Evolutionary conservation across 768 basidiomycete genomes (phyloP).

Genomic region (Phylloporus sp.): DNA sequence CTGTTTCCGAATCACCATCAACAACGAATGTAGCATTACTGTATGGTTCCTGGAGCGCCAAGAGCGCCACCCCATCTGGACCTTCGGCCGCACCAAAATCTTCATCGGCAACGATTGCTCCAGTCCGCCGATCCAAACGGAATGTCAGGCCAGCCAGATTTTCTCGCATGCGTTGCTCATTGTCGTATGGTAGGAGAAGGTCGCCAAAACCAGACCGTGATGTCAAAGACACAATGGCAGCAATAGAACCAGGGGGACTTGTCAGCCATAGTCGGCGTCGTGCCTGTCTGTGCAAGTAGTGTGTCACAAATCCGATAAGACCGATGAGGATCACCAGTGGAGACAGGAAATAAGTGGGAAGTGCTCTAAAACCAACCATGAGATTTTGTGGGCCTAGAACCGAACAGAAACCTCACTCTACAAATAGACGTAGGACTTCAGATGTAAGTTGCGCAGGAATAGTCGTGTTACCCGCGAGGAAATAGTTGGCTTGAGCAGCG

Average conservation of each 20-base stretch:
- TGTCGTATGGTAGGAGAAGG: slow-evolving; percentile 57
- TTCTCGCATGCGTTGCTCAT: slow-evolving; percentile 39
- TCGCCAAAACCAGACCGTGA: slow-evolving; percentile 61
- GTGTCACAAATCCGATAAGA: slow-evolving; percentile 43
- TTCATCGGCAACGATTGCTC: slow-evolving; percentile 60
- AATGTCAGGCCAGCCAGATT: slow-evolving; percentile 53
- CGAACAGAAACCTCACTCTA: slow-evolving; percentile 46
- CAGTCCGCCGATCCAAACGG: slow-evolving; percentile 53
- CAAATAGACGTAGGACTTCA: slow-evolving; percentile 45
- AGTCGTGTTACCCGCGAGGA: slow-evolving; percentile 38
- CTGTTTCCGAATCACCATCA: slow-evolving; percentile 1
- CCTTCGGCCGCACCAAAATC: slow-evolving; percentile 11
- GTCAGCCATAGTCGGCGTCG: slow-evolving; percentile 50
- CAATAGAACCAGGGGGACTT: slow-evolving; percentile 58
- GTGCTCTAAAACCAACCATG: slow-evolving; percentile 34
- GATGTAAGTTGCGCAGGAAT: slow-evolving; percentile 40
- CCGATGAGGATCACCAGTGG: slow-evolving; percentile 47
- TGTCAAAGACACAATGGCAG: slow-evolving; percentile 51
- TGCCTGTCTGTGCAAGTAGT: slow-evolving; percentile 43
- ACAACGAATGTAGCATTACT: background rate
- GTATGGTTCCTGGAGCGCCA: slow-evolving; percentile 10
- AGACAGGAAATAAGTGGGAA: slow-evolving; percentile 52
- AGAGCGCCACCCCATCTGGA: slow-evolving; percentile 14
- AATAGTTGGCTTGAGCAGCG: slow-evolving; percentile 57
- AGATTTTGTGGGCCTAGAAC: background rate